Evolutionary conservation across 1,284 basidiomycete species (phyloP), one percentile per base, ranked within the genome.

Genomic region (Cryptococcus sp.): DNA sequence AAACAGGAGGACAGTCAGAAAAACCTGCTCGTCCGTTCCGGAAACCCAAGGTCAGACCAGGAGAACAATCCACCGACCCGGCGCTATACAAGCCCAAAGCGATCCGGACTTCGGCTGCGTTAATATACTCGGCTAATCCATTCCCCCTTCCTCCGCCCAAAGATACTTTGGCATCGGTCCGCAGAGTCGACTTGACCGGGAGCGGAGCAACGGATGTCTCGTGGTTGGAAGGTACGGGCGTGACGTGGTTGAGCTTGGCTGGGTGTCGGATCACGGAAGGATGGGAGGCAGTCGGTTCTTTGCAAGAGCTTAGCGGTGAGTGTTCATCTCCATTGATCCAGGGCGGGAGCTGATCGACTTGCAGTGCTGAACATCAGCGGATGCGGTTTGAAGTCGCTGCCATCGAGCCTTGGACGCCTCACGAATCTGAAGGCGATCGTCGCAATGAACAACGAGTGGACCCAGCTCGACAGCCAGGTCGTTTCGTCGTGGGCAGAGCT

Each of bases 391-490:
- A 64, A 50, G n/a, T 11, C 40, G 10, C 59, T 76, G 1, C 75
- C 75, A 0, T 46, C 51, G 10, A 45, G 40, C 16, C 62, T 77
- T 1, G 48, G 44, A 3, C 48, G 49, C 1, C 61, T 76, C n/a
- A 49, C 45, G 1, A 73, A 68, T 31, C 62, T 77, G 45, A 77
- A 77, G 65, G 75, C 75, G 22, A 35, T 77, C 5, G 75, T 77
- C 3, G 75, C 73, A 25, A 76, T 74, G 67, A 69, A 67, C 54
- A 76, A 76, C 53, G 67, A 68, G 25, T 77, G 74, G 74, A 59
- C 48, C 19, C 38, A 50, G n/a, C 57, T 77, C 1, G 69, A 72
- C 54, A 45, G 47, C 4, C 64, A 64, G 1, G 70, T 75, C 5
- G 56, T 77, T 0, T 44, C 51, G 0, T 59, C 56, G 1, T 77